Evolutionary conservation across 148 eudicot genomes (phyloP).

Genomic region (Diospyros lotus): DNA sequence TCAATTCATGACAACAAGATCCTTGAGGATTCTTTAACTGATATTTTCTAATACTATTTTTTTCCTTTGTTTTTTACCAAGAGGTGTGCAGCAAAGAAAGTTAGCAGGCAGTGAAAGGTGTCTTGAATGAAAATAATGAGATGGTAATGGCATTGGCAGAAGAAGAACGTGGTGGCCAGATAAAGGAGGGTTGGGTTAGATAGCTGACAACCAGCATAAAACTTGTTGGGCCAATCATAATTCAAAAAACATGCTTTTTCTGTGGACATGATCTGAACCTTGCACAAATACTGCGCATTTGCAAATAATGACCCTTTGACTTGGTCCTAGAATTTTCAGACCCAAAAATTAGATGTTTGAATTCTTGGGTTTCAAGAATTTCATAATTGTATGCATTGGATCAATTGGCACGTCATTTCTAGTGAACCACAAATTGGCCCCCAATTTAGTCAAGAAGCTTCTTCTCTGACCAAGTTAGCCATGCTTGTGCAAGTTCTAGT

Average conservation of each 20-base stretch:
- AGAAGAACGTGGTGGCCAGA: too few species aligned
- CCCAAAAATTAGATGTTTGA: constrained; percentile 6
- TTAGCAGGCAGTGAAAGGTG: too few species aligned
- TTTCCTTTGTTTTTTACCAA: too few species aligned
- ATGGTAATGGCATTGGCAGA: too few species aligned
- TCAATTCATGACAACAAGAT: too few species aligned
- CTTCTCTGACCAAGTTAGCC: neutral
- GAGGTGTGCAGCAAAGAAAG: too few species aligned
- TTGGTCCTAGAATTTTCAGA: constrained; percentile 3
- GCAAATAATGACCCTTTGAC: neutral
- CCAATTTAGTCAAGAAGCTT: neutral
- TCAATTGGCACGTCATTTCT: neutral
- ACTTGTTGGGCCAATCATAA: too few species aligned
- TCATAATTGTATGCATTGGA: neutral
- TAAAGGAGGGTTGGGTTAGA: too few species aligned
- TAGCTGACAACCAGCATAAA: too few species aligned
- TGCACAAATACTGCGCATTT: neutral
- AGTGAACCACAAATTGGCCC: neutral
- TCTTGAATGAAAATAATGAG: too few species aligned
- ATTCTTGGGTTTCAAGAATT: neutral
- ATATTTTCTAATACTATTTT: too few species aligned
- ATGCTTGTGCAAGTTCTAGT: neutral
- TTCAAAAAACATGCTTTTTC: neutral
- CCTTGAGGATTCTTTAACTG: too few species aligned
- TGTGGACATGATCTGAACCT: neutral